phyloP scores from a whole-genome alignment of 2,329 filamentous ascomycete species.

The Phaeoacremonium minimum region DNA sequence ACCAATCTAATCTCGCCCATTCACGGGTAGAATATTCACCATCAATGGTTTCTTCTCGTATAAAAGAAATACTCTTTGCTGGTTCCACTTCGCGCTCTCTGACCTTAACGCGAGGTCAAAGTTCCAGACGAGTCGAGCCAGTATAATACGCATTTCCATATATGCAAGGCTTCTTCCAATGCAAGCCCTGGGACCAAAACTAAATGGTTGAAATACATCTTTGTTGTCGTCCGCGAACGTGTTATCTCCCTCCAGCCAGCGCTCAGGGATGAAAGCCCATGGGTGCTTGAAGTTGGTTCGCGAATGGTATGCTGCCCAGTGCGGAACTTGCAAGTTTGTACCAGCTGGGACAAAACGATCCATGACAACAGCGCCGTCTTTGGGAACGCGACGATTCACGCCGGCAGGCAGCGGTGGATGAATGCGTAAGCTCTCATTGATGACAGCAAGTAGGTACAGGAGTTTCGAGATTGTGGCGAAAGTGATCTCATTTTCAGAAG shows the following conservation, averaged over 20 bases:
- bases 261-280: constrained; percentile 21
- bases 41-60: constrained; percentile 14
- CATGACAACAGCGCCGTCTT: constrained; percentile 12
- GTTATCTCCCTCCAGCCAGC: constrained; percentile 19
- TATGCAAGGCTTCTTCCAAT: constrained; percentile 14
- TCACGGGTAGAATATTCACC: constrained; percentile 19
- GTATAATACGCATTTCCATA: constrained; percentile 15
- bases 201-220: constrained; percentile 11
- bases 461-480: constrained; percentile 8
- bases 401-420: constrained; percentile 9
- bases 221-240: constrained; percentile 7
- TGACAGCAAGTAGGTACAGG: constrained; percentile 9
- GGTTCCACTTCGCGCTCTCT: constrained; percentile 10
- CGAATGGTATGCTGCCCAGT: constrained; percentile 17
- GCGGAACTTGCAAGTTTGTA: constrained; percentile 28
- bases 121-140: constrained; percentile 14
- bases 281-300: constrained; percentile 19
- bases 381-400: constrained; percentile 10
- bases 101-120: constrained; percentile 18
- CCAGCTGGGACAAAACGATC: constrained; percentile 14
- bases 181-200: constrained; percentile 7
- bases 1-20: too few species aligned
- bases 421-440: constrained; percentile 13
- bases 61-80: constrained; percentile 11
- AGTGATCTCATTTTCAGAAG: neutral